Conservation (phyloP, 2,329 filamentous ascomycete species). For the Reticulascus tulasneorum region DNA sequence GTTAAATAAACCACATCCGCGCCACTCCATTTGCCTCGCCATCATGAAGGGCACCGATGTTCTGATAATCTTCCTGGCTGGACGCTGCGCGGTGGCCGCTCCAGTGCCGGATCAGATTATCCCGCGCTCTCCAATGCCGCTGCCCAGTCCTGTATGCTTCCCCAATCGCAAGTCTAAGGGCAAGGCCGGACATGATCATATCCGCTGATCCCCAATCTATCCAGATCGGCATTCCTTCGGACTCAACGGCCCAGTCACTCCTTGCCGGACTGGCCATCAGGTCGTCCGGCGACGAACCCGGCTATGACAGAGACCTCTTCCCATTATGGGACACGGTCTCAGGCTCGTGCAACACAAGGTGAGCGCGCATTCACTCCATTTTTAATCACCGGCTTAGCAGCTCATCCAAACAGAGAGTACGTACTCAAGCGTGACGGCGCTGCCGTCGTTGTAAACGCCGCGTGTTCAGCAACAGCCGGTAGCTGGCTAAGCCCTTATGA, state of each 20-base stretch:
- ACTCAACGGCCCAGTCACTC: conserved; percentile 50
- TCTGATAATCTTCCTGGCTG: conserved; percentile 14
- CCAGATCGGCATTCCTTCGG: conserved; percentile 63
- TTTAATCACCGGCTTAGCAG: neutral
- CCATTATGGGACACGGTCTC: conserved; percentile 65
- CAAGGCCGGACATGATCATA: too few relatives aligned
- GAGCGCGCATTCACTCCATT: too few relatives aligned
- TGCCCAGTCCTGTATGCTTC: fast-evolving
- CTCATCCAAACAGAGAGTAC: conserved; percentile 47
- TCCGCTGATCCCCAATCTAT: too few relatives aligned
- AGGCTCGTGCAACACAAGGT: conserved; percentile 66
- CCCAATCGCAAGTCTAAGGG: neutral
- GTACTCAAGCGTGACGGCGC: conserved; percentile 72
- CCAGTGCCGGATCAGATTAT: conserved; percentile 13
- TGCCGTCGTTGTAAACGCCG: conserved; percentile 51
- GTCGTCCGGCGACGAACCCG: conserved; percentile 46
- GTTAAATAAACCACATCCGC: too few relatives aligned
- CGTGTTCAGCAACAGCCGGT: conserved; percentile 63
- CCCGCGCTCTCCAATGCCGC: neutral
- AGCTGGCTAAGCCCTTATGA: conserved; percentile 72
- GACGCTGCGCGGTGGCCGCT: conserved; percentile 16
- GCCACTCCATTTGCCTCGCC: too few relatives aligned
- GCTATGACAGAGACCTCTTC: conserved; percentile 65
- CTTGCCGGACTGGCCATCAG: conserved; percentile 57
- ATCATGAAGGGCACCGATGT: conserved; percentile 15